phyloP scores from a whole-genome alignment of 75 land plant genomes.

The Picea sitchensis region DNA sequence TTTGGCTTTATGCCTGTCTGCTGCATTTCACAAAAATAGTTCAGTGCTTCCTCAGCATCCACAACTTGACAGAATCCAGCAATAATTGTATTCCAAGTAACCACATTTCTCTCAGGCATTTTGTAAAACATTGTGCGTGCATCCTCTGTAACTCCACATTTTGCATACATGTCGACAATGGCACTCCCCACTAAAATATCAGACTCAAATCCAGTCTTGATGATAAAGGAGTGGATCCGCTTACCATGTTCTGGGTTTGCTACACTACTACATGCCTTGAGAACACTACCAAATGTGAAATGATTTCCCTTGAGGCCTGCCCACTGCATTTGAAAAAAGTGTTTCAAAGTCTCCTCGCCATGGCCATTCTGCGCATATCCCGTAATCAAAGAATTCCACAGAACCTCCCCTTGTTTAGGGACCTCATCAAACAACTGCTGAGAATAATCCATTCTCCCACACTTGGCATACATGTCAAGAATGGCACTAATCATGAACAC shows the following conservation, averaged over 20 bases:
- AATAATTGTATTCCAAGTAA: constrained; percentile 45
- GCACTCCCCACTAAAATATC: constrained; percentile 32
- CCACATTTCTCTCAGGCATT: constrained; percentile 17
- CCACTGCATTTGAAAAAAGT: constrained; percentile 23
- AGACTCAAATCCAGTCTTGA: constrained; percentile 24
- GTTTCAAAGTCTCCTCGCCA: constrained; percentile 26
- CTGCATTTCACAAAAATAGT: constrained; percentile 23
- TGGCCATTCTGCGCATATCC: constrained; percentile 51
- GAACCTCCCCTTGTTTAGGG: constrained; percentile 18
- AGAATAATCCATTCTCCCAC: constrained; percentile 31
- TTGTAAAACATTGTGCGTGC: constrained; percentile 29
- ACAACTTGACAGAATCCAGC: constrained; percentile 32
- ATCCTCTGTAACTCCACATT: constrained; percentile 36
- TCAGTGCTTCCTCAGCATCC: constrained; percentile 7
- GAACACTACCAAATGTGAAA: constrained; percentile 25
- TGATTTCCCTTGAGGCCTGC: constrained; percentile 14
- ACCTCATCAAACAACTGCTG: constrained; percentile 16
- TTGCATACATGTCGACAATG: constrained; percentile 45
- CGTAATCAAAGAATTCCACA: constrained; percentile 40
- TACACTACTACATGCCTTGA: constrained; percentile 31
- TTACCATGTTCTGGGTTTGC: constrained; percentile 23
- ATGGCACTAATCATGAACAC: constrained; percentile 27
- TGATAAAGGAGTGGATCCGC: constrained; percentile 25
- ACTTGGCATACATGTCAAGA: constrained; percentile 35
- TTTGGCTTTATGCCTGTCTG: constrained; percentile 23